Evolutionary conservation across 495 filamentous ascomycete genomes (phyloP).

Genomic region (Neurospora cerealis): DNA sequence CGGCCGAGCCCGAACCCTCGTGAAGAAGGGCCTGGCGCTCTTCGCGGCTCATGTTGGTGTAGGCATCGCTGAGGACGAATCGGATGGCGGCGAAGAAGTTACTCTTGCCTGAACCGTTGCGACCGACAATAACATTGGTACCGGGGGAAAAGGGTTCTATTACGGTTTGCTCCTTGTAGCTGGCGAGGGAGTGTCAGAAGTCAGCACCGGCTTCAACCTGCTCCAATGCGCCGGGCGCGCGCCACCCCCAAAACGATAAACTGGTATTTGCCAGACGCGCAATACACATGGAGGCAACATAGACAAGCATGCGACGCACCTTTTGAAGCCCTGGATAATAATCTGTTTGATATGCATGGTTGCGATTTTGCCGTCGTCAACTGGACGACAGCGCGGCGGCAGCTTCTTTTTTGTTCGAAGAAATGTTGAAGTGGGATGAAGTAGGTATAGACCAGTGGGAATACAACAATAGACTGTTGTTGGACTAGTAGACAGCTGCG

Average conservation of each 20-base stretch:
- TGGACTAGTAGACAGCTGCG: neutral
- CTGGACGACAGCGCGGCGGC: slow-evolving; percentile 18
- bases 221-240: neutral
- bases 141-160: slow-evolving; percentile 97
- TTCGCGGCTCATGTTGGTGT: slow-evolving; percentile 90
- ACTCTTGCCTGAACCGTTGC: slow-evolving; percentile 97
- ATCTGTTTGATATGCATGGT: slow-evolving; percentile 99
- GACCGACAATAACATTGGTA: slow-evolving; percentile 97
- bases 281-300: neutral
- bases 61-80: slow-evolving; percentile 96
- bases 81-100: slow-evolving; percentile 99
- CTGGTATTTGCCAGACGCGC: neutral
- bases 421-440: neutral
- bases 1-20: slow-evolving; percentile 92
- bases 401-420: neutral
- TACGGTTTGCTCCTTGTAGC: slow-evolving; percentile 98
- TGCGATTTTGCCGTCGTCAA: slow-evolving; percentile 21
- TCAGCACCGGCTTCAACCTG: slow-evolving; percentile 10
- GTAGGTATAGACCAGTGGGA: neutral
- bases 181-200: slow-evolving; percentile 21
- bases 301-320: slow-evolving; percentile 42
- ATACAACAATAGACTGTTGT: neutral
- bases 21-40: slow-evolving; percentile 92
- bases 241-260: neutral
- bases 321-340: slow-evolving; percentile 99